Evolutionary conservation across 177 flowering plant species (phyloP).

Genomic region (Tripterygium wilfordii): DNA sequence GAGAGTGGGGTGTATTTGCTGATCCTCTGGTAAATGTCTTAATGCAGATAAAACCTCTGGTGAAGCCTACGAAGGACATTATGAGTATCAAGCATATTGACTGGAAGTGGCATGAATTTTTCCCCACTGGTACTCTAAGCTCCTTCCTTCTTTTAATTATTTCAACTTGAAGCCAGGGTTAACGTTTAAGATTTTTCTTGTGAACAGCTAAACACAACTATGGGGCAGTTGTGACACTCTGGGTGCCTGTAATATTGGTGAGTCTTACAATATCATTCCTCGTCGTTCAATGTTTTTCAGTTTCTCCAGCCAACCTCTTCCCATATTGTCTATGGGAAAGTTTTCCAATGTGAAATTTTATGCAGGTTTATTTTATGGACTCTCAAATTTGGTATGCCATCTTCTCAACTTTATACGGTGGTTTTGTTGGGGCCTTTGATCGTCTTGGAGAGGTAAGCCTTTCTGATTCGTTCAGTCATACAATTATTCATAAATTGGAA

Average conservation of each 20-base stretch:
- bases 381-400: constrained; percentile 97
- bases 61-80: constrained; percentile 85
- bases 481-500: not conserved
- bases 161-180: constrained; percentile 2
- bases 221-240: constrained; percentile 80
- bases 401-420: constrained; percentile 87
- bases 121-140: constrained; percentile 63
- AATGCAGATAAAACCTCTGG: constrained; percentile 81
- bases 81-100: constrained; percentile 57
- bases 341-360: too few relatives aligned
- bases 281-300: not conserved
- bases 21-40: too few relatives aligned
- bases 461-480: not conserved
- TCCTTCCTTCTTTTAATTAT: constrained; percentile 2
- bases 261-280: constrained; percentile 13
- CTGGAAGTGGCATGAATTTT: constrained; percentile 94
- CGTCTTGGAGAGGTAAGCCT: constrained; percentile 92
- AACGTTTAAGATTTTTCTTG: constrained; percentile 11
- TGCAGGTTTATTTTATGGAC: constrained; percentile 97
- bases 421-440: constrained; percentile 85
- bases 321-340: too few relatives aligned
- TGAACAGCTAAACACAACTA: constrained; percentile 62
- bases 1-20: not conserved
- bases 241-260: constrained; percentile 93
- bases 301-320: too few relatives aligned